These are phyloP conservation scores for Fomitopsis pulvina DNA, from an alignment of 768 basidiomycete genomes.

Conservation along the genomic window DNA sequence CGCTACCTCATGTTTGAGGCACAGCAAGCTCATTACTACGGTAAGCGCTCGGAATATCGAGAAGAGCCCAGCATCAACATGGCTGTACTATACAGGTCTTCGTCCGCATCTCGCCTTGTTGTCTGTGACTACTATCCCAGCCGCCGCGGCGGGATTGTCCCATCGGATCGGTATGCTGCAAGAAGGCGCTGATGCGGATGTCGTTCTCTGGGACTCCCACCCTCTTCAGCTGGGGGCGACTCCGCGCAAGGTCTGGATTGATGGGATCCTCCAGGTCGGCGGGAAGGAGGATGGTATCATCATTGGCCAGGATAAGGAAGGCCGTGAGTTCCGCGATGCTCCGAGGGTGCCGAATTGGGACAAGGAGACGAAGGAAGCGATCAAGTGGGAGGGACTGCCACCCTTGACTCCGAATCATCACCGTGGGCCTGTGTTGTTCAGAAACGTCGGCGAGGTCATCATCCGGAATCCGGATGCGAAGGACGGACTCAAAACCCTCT, in stretches of 20 bases:
- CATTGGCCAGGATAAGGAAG: constrained; percentile 20
- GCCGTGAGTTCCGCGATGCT: constrained; percentile 24
- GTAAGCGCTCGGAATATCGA: constrained; percentile 19
- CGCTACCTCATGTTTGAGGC: constrained; percentile 80
- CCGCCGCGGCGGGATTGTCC: constrained; percentile 65
- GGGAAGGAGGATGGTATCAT: constrained; percentile 22
- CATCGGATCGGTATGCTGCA: constrained; percentile 71
- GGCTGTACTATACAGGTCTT: constrained; percentile 25
- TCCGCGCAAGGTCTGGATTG: constrained; percentile 65
- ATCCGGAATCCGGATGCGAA: constrained; percentile 19
- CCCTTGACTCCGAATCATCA: constrained; percentile 46
- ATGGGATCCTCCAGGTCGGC: constrained; percentile 71
- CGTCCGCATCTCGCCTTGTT: constrained; percentile 62
- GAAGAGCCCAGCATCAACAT: not conserved
- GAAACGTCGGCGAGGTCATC: constrained; percentile 44
- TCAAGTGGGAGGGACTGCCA: constrained; percentile 69
- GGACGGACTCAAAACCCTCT: constrained; percentile 24
- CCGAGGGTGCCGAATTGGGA: constrained; percentile 69
- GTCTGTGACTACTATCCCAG: constrained; percentile 70
- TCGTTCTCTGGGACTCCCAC: constrained; percentile 38
- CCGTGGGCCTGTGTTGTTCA: constrained; percentile 46
- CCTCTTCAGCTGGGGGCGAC: constrained; percentile 39
- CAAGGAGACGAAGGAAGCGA: constrained; percentile 52
- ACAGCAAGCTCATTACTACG: constrained; percentile 78
- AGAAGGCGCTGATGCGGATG: constrained; percentile 31